phyloP scores from a whole-genome alignment of 495 filamentous ascomycete species.

The Penicillium soppii region DNA sequence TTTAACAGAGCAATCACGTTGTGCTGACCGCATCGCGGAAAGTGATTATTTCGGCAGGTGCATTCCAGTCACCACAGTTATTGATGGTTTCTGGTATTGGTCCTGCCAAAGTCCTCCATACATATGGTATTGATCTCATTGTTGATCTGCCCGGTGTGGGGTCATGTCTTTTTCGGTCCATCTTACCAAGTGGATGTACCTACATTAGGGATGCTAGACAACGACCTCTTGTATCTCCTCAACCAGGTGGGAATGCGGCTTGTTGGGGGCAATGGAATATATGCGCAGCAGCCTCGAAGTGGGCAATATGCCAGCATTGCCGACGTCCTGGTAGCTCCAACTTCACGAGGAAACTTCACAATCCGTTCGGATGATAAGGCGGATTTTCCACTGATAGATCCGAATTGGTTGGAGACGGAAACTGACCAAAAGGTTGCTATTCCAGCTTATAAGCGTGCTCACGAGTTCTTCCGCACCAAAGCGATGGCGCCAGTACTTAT shows the following conservation, averaged over 20 bases:
- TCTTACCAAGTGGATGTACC: conserved; percentile 14
- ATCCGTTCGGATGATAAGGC: conserved; percentile 40
- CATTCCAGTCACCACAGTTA: conserved; percentile 18
- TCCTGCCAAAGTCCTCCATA: conserved; percentile 29
- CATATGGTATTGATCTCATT: conserved; percentile 39
- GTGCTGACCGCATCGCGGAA: not conserved
- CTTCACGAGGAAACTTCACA: conserved; percentile 55
- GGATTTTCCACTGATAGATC: conserved; percentile 54
- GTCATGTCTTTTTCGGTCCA: conserved; percentile 36
- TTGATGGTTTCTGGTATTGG: conserved; percentile 44
- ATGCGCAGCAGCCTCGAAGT: conserved; percentile 30
- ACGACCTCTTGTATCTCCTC: not conserved
- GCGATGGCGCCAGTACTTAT: conserved; percentile 38
- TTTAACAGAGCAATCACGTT: not conserved
- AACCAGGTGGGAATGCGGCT: not conserved
- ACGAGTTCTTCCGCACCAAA: conserved; percentile 32
- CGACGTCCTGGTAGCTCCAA: conserved; percentile 41
- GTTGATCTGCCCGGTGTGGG: conserved; percentile 43
- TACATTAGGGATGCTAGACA: not conserved
- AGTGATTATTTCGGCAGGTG: conserved; percentile 36
- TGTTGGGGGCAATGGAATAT: conserved; percentile 25
- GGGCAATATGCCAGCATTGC: conserved; percentile 50
- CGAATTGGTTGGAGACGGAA: conserved; percentile 52
- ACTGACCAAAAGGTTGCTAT: conserved; percentile 54
- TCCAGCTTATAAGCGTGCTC: conserved; percentile 50